phyloP scores from a whole-genome alignment of 148 eudicot genomes.

The Drosera capensis region DNA sequence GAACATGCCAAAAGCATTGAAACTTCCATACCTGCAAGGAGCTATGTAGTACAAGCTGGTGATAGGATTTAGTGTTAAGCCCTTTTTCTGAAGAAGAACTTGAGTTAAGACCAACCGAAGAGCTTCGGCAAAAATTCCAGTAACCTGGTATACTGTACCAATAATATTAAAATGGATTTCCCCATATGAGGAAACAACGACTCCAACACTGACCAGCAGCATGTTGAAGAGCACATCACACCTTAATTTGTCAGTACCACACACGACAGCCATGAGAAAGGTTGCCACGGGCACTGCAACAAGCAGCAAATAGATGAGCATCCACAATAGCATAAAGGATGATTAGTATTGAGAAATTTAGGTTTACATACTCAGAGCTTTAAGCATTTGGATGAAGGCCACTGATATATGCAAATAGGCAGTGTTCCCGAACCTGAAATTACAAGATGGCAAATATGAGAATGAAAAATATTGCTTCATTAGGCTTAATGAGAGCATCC shows the following conservation, averaged over 20 bases:
- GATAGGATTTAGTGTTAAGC: slow-evolving; percentile 64
- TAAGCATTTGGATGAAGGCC: slow-evolving; percentile 84
- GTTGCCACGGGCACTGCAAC: slow-evolving; percentile 89
- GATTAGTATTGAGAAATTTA: neutral
- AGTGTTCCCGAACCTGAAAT: slow-evolving; percentile 71
- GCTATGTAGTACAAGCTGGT: slow-evolving; percentile 86
- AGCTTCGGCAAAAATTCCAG: slow-evolving; percentile 75
- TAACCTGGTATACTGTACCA: slow-evolving; percentile 65
- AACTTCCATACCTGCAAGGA: slow-evolving; percentile 56
- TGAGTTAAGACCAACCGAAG: slow-evolving; percentile 69
- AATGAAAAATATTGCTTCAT: neutral
- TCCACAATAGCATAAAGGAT: neutral
- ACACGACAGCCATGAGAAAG: slow-evolving; percentile 61
- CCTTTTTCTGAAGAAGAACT: slow-evolving; percentile 73
- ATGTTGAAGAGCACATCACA: slow-evolving; percentile 65
- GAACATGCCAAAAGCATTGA: neutral
- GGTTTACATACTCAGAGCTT: slow-evolving; percentile 55
- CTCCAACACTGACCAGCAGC: slow-evolving; percentile 77
- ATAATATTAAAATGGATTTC: slow-evolving; percentile 70
- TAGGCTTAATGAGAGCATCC: no score
- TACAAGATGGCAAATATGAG: neutral
- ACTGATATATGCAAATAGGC: slow-evolving; percentile 74
- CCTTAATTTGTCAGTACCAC: slow-evolving; percentile 72
- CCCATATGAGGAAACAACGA: slow-evolving; percentile 67
- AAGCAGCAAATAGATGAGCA: slow-evolving; percentile 5